phyloP scores from a whole-genome alignment of 331 rosid species.

The Malus hybrid region DNA sequence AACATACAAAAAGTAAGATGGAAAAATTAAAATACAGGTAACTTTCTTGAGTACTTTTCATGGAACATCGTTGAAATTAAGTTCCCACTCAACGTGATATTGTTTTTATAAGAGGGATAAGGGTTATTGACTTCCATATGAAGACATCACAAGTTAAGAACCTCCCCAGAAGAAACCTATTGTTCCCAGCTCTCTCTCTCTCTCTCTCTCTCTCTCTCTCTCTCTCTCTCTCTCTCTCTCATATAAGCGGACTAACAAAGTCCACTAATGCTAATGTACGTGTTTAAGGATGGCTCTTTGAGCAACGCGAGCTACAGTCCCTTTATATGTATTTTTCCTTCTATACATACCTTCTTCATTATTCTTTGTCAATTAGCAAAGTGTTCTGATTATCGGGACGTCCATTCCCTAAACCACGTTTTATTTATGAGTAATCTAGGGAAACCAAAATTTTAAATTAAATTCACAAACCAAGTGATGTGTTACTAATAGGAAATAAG shows the following conservation, averaged over 20 bases:
- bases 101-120: neutral
- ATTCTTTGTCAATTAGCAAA: too few species aligned
- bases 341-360: too few species aligned
- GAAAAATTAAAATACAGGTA: neutral
- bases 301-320: too few species aligned
- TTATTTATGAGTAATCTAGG: too few species aligned
- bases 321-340: too few species aligned
- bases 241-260: neutral
- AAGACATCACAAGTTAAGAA: conserved; percentile 9
- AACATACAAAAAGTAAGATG: neutral
- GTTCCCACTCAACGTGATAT: neutral
- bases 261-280: neutral
- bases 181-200: neutral
- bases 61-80: neutral
- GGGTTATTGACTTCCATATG: neutral
- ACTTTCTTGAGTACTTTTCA: neutral
- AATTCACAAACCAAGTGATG: too few species aligned
- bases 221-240: neutral
- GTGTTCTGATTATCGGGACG: too few species aligned
- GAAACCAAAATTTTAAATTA: too few species aligned
- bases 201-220: neutral
- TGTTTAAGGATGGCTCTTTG: too few species aligned
- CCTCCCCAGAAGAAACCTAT: conserved; percentile 28
- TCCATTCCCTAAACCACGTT: too few species aligned
- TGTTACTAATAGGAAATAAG: too few species aligned